Conservation (phyloP, 441 rosid genomes). For the Mallotus repandus region DNA sequence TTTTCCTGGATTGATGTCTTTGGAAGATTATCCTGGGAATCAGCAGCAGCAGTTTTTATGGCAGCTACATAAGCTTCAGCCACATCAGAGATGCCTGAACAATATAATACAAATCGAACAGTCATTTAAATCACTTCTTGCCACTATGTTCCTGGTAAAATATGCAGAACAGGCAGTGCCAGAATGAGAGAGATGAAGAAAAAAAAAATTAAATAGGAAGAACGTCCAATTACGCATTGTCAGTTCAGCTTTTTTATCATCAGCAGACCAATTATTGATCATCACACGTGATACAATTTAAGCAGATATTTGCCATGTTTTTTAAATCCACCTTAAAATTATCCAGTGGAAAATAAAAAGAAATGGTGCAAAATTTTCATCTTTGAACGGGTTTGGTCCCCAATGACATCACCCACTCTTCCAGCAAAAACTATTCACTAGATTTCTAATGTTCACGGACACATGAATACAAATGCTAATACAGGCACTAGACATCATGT, state of each 20-base stretch:
- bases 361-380: background rate
- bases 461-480: background rate
- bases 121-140: background rate
- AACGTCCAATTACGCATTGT: no score
- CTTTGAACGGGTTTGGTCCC: background rate
- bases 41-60: conserved; percentile 50
- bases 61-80: conserved; percentile 78
- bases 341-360: background rate
- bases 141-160: background rate
- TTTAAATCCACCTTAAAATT: background rate
- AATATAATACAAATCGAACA: conserved; percentile 8
- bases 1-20: conserved; percentile 64
- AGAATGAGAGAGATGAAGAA: background rate
- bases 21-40: conserved; percentile 48
- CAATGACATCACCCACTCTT: background rate
- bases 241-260: background rate
- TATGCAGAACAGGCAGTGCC: background rate
- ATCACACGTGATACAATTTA: background rate
- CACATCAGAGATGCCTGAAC: conserved; percentile 85
- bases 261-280: background rate
- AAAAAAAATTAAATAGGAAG: background rate
- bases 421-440: background rate
- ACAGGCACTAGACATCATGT: background rate
- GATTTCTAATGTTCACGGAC: background rate
- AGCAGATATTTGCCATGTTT: background rate